A percentile compares a stretch with the other conserved stretches of the same genome.
These are phyloP conservation scores for Setaria italica DNA, from an alignment of 202 grass and related monocot species.

Conservation along the genomic window DNA sequence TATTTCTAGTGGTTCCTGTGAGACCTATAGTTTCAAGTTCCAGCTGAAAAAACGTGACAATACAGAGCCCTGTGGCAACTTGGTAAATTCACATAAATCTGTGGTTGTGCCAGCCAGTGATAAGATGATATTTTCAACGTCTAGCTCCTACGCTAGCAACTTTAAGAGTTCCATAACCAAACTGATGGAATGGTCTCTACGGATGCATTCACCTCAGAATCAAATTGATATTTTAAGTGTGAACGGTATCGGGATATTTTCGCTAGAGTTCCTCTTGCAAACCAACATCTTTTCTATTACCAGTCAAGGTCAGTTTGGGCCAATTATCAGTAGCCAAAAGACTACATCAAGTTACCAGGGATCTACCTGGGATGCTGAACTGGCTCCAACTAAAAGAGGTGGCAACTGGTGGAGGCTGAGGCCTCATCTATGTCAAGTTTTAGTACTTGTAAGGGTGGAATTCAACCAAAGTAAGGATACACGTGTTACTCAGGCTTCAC, in stretches of 20 bases:
- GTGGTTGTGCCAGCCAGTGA: background rate
- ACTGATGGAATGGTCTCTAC: background rate
- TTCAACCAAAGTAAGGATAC: background rate
- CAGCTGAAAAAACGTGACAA: background rate
- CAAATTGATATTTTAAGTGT: background rate
- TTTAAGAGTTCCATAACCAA: background rate
- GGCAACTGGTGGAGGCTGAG: background rate
- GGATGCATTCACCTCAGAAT: slow-evolving; percentile 6
- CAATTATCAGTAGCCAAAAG: background rate
- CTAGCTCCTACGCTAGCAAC: background rate
- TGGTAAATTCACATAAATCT: background rate
- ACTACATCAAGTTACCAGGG: background rate
- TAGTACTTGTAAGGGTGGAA: background rate
- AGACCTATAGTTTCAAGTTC: background rate
- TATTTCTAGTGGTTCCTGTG: background rate
- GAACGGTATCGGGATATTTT: background rate
- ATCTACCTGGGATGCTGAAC: background rate
- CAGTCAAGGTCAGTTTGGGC: background rate
- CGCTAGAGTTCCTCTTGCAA: background rate
- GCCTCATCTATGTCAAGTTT: background rate
- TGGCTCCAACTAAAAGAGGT: background rate
- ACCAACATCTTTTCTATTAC: background rate
- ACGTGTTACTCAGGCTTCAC: background rate
- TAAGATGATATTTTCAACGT: background rate
- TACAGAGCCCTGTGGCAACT: background rate